phyloP scores from a whole-genome alignment of 1,139 yeast species.

The Protomyces macrosporus region DNA sequence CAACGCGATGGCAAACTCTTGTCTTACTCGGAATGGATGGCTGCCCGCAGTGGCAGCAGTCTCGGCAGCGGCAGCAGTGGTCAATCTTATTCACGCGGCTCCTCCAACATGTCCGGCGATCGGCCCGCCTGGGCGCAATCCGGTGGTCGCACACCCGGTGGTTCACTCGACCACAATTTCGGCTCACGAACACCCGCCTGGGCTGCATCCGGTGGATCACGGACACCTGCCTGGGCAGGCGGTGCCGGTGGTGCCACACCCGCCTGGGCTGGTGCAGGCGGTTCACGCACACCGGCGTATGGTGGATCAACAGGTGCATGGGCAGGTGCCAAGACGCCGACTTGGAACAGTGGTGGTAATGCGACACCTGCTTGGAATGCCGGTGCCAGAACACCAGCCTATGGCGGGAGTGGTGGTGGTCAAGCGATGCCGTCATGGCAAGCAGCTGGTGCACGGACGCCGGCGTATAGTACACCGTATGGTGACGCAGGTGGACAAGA shows the following conservation, averaged over 20 bases:
- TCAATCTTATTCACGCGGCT: constrained; percentile 31
- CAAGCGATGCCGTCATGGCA: constrained; percentile 17
- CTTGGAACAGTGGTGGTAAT: constrained; percentile 38
- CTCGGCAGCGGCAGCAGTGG: constrained; percentile 33
- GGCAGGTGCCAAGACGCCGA: constrained; percentile 38
- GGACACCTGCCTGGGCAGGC: constrained; percentile 51
- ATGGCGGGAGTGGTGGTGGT: constrained; percentile 34
- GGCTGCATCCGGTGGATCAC: constrained; percentile 48
- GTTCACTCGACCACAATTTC: constrained; percentile 33
- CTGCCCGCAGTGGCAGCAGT: constrained; percentile 41
- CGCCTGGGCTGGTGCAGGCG: constrained; percentile 36
- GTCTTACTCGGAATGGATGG: constrained; percentile 75
- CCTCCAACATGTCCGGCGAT: constrained; percentile 32
- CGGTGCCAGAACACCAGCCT: constrained; percentile 33
- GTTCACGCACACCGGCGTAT: constrained; percentile 36
- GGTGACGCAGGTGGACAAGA: neutral
- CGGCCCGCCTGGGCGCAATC: constrained; percentile 35
- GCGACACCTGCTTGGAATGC: constrained; percentile 40
- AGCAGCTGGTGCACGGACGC: constrained; percentile 4
- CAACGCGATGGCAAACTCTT: constrained; percentile 52
- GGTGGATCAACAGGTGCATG: constrained; percentile 36
- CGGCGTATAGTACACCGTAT: neutral
- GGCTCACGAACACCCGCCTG: constrained; percentile 57
- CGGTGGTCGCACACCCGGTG: constrained; percentile 37
- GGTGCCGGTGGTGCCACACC: constrained; percentile 36